Percentiles rank a stretch among this genome's conserved stretches.
Evolutionary conservation across 2,329 filamentous ascomycete genomes (phyloP).

Genomic region (Hypoxylon sp.): DNA sequence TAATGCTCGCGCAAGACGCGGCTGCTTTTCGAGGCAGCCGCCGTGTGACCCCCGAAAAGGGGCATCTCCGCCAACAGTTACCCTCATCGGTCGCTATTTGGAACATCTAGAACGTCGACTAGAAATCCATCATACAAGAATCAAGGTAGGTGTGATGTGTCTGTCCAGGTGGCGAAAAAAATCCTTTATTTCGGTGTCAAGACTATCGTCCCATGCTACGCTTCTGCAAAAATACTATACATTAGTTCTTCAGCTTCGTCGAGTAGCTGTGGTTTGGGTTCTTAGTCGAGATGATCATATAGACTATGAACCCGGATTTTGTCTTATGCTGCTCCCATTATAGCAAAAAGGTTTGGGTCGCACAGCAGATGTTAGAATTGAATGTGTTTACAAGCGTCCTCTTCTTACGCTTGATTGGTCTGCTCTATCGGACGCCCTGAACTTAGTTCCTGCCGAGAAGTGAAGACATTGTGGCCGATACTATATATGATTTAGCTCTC

Average conservation of each 20-base stretch:
- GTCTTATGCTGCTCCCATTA: constrained; percentile 7
- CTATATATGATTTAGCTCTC: neutral
- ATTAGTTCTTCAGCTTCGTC: neutral
- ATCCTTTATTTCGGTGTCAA: constrained; percentile 2
- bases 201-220: constrained; percentile 1
- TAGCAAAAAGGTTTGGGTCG: constrained; percentile 22
- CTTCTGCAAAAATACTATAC: neutral
- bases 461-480: constrained; percentile 8
- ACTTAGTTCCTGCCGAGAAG: constrained; percentile 1
- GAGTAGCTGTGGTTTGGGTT: neutral
- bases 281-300: constrained; percentile 18
- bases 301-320: constrained; percentile 28
- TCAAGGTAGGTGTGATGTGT: constrained; percentile 11
- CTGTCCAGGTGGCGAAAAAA: constrained; percentile 3
- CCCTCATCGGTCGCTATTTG: constrained; percentile 1
- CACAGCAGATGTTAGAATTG: constrained; percentile 25
- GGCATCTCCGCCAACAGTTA: constrained; percentile 4
- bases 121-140: neutral
- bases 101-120: constrained; percentile 10
- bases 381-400: constrained; percentile 2
- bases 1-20: constrained; percentile 22
- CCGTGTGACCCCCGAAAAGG: constrained; percentile 5
- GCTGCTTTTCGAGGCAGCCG: neutral
- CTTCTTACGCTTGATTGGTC: constrained; percentile 7
- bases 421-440: neutral